Conservation (phyloP, 2,329 filamentous ascomycete genomes). For the Sporothrix brunneoviolacea region DNA sequence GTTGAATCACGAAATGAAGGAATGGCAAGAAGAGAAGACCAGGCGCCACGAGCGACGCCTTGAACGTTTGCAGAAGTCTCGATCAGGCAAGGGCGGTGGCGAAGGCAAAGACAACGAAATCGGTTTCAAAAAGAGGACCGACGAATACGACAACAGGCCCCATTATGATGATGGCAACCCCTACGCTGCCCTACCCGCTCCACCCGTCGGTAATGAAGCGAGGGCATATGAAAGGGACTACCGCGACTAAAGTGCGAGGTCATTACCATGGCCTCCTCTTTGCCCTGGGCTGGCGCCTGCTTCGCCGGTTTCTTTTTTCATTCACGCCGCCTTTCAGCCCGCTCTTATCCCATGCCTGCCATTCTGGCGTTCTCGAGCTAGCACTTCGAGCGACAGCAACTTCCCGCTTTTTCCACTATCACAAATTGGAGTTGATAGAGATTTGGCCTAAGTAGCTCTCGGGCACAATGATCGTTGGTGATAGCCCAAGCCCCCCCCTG, state of each 20-base stretch:
- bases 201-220: conserved; percentile 32
- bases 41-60: conserved; percentile 43
- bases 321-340: too few species aligned
- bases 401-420: too few species aligned
- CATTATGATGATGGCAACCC: conserved; percentile 43
- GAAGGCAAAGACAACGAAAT: conserved; percentile 37
- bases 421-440: too few species aligned
- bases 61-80: conserved; percentile 24
- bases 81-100: conserved; percentile 20
- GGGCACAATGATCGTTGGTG: too few species aligned
- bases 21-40: conserved; percentile 44
- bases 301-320: too few species aligned
- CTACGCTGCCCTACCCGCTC: conserved; percentile 38
- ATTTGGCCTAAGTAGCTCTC: too few species aligned
- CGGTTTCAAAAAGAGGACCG: conserved; percentile 31
- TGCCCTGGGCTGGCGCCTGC: too few species aligned
- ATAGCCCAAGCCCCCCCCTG: too few species aligned
- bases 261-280: too few species aligned
- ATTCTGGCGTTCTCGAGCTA: too few species aligned
- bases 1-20: conserved; percentile 39
- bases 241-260: background rate
- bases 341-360: too few species aligned
- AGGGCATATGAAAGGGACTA: conserved; percentile 23
- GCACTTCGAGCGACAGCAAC: too few species aligned
- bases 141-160: conserved; percentile 37